Evolutionary conservation across 2,329 filamentous ascomycete genomes (phyloP).

Genomic region (Cladosporium sp.): DNA sequence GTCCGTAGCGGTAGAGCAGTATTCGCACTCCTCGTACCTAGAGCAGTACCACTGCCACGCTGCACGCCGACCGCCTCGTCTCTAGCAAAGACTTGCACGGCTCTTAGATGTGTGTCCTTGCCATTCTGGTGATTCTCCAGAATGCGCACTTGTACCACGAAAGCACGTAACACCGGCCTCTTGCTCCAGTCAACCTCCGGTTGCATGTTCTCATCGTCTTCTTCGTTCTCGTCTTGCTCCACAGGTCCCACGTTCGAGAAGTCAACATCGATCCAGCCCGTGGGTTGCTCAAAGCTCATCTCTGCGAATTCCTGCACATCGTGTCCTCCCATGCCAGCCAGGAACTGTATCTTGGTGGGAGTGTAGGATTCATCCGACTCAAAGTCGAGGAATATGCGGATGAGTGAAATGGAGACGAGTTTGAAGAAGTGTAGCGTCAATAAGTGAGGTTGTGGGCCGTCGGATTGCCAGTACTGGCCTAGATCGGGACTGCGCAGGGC

Average conservation of each 20-base stretch:
- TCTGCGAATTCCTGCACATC: slow-evolving; percentile 84
- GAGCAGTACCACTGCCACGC: background rate
- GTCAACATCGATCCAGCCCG: slow-evolving; percentile 87
- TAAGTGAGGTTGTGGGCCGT: slow-evolving; percentile 77
- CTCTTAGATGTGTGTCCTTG: slow-evolving; percentile 95
- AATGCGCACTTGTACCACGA: slow-evolving; percentile 84
- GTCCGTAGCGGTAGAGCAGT: slow-evolving; percentile 4
- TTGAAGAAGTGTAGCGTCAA: slow-evolving; percentile 84
- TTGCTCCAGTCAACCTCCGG: slow-evolving; percentile 45
- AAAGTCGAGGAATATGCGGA: slow-evolving; percentile 87
- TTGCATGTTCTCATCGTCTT: slow-evolving; percentile 27
- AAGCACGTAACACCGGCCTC: slow-evolving; percentile 74
- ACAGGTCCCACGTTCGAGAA: slow-evolving; percentile 57
- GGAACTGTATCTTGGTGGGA: slow-evolving; percentile 84
- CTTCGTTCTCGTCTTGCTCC: slow-evolving; percentile 26
- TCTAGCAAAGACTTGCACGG: slow-evolving; percentile 75
- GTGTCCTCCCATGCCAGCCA: slow-evolving; percentile 85
- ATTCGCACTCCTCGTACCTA: slow-evolving; percentile 7
- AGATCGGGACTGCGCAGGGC: slow-evolving; percentile 72
- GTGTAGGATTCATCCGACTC: slow-evolving; percentile 93
- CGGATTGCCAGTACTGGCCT: slow-evolving; percentile 76
- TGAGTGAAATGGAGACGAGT: slow-evolving; percentile 70
- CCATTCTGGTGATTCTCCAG: slow-evolving; percentile 98
- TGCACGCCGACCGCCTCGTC: slow-evolving; percentile 32
- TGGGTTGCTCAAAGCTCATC: slow-evolving; percentile 72